Conservation (phyloP, 495 filamentous ascomycete species). For the Aspergillus baeticus region DNA sequence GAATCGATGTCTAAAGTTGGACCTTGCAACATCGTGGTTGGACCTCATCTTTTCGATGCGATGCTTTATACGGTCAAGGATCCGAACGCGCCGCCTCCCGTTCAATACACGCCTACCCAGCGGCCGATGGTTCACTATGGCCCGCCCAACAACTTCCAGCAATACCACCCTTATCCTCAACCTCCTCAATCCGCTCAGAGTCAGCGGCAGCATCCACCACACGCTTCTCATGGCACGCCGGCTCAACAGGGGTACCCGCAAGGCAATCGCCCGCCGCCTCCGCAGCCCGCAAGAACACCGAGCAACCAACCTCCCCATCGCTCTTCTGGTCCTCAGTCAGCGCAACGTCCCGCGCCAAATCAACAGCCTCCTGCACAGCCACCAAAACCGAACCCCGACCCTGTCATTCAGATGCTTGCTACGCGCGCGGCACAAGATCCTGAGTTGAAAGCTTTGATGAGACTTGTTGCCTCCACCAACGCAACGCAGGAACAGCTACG, state of each 20-base stretch:
- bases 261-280: slow-evolving; percentile 26
- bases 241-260: slow-evolving; percentile 20
- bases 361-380: slow-evolving; percentile 39
- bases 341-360: slow-evolving; percentile 32
- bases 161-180: slow-evolving; percentile 47
- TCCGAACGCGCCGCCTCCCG: slow-evolving; percentile 46
- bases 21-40: slow-evolving; percentile 75
- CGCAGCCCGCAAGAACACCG: slow-evolving; percentile 24
- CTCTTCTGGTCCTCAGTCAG: slow-evolving; percentile 30
- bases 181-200: slow-evolving; percentile 39
- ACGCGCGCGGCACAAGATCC: slow-evolving; percentile 82
- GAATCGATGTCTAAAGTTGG: slow-evolving; percentile 86
- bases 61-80: slow-evolving; percentile 86
- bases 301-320: slow-evolving; percentile 31
- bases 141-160: slow-evolving; percentile 54
- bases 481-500: slow-evolving; percentile 78
- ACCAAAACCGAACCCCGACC: slow-evolving; percentile 67
- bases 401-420: slow-evolving; percentile 92
- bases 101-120: slow-evolving; percentile 51
- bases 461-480: slow-evolving; percentile 84
- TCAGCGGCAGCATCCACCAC: slow-evolving; percentile 22
- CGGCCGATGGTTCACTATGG: slow-evolving; percentile 69
- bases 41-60: slow-evolving; percentile 88
- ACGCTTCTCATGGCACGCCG: slow-evolving; percentile 15
- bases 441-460: slow-evolving; percentile 93